Base-by-base conservation (phyloP, 2,329 filamentous ascomycete genomes). In the Cladosporium sp. region DNA sequence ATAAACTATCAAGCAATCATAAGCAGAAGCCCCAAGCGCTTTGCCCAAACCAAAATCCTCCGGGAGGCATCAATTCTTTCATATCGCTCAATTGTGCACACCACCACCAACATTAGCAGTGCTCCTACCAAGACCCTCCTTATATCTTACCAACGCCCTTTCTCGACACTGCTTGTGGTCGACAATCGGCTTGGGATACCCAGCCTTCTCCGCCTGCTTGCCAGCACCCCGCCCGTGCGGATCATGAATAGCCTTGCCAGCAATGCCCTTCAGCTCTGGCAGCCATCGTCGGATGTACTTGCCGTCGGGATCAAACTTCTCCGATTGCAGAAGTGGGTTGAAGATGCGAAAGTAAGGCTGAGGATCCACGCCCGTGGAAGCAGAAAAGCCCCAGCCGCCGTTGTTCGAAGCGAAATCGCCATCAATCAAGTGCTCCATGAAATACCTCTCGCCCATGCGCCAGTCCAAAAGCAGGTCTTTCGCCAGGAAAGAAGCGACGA, bases 291-390 rank as follows among this genome's bases (percentile, higher is more conserved):
- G 77, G 49, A 95, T 94, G 65, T 92, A 95, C 18, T 82, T 80
- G 0, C 89, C 91, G 0, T 85, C 74, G 0, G 78, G 72, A 62
- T 95, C 90, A 59, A 94, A 95, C 68, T 86, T 91, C 74, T 93
- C 87, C 59, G 85, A 89, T 71, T 95, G 90, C 16, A 88, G 70
- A 38, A 89, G 65, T 0, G 90, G 90, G 60, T 94, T 95, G 69
- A 95, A 95, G 45, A 95, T 86, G 6, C 89, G 78, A 56, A 95
- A 95, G 64, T 94, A 95, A 0, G 90, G 89, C 67, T 95, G 87
- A 1, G 88, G 86, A 66, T 94, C 88, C 6, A 90, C 86, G 1
- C 88, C 86, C 0, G 83, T 84, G 15, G 77, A 80, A 4, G 84
- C 82, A 19, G 76, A 69, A 57, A 84, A 84, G 0, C 81, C 83